phyloP scores from a whole-genome alignment of 352 stramenopile species.

The Phytophthora idaei region DNA sequence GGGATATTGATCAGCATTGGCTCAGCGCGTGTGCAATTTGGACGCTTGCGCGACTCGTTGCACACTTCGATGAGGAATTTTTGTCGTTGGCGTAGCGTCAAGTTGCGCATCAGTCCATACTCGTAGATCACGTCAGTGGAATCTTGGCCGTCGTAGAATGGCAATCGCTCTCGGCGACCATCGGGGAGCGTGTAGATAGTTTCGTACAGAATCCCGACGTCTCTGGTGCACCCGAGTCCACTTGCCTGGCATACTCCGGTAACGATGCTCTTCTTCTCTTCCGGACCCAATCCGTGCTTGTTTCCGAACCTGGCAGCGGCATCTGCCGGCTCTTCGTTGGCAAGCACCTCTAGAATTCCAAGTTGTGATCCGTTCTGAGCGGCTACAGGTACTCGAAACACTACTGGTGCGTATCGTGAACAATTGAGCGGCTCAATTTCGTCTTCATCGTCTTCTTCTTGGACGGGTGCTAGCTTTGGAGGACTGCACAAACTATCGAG shows the following conservation, averaged over 20 bases:
- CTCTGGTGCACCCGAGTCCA: conserved; percentile 56
- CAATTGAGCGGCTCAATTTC: conserved; percentile 45
- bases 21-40: conserved; percentile 82
- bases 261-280: conserved; percentile 69
- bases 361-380: conserved; percentile 68
- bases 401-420: conserved; percentile 63
- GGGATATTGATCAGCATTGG: conserved; percentile 77
- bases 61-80: conserved; percentile 73
- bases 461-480: conserved; percentile 5
- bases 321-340: conserved; percentile 72
- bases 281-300: conserved; percentile 55
- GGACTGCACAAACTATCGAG: conserved; percentile 57
- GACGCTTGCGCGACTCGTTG: conserved; percentile 59
- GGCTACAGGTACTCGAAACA: conserved; percentile 60
- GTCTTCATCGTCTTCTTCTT: conserved; percentile 15
- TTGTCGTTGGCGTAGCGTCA: conserved; percentile 70
- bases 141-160: conserved; percentile 77
- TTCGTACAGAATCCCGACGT: conserved; percentile 68
- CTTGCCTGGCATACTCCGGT: conserved; percentile 58
- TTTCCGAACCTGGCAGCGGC: conserved; percentile 78
- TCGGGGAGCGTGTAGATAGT: conserved; percentile 61
- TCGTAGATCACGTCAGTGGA: conserved; percentile 80
- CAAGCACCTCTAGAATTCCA: conserved; percentile 64
- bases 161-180: conserved; percentile 53
- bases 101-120: conserved; percentile 72